Evolutionary conservation across 2,329 filamentous ascomycete genomes (phyloP).

Genomic region (Pseudogymnoascus sp.): DNA sequence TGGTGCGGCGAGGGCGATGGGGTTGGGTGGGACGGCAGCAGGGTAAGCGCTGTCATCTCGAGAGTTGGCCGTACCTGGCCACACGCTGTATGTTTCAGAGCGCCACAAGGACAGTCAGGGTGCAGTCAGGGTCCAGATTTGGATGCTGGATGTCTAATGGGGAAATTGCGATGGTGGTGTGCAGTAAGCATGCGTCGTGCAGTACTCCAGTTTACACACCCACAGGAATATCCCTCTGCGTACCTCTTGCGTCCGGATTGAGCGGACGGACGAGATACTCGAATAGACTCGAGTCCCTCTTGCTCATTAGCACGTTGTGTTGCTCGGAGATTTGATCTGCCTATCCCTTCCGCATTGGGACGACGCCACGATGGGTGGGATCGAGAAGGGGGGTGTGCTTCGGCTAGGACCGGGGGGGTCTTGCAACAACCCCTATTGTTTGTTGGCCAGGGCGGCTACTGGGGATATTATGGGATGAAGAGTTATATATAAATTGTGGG

Average conservation of each 20-base stretch:
- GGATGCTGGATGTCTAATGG: neutral
- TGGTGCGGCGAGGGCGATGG: neutral
- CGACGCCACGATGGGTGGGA: neutral
- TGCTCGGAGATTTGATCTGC: neutral
- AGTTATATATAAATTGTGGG: neutral
- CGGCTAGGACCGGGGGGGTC: neutral
- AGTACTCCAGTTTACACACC: neutral
- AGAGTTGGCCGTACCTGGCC: neutral
- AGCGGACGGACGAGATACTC: neutral
- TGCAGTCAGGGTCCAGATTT: neutral
- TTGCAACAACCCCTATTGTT: neutral
- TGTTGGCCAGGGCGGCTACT: neutral
- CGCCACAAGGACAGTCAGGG: neutral
- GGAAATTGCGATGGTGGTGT: neutral
- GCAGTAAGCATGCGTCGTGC: neutral
- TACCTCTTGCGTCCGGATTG: neutral
- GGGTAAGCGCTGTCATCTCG: neutral
- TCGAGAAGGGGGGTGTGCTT: neutral
- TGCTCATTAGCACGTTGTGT: neutral
- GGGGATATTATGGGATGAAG: neutral
- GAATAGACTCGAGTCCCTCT: neutral
- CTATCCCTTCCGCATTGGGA: neutral
- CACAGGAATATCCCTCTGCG: neutral
- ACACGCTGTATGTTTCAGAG: neutral
- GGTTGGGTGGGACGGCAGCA: neutral